Evolutionary conservation across 2,329 filamentous ascomycete genomes (phyloP).

Genomic region (Septoria linicola): DNA sequence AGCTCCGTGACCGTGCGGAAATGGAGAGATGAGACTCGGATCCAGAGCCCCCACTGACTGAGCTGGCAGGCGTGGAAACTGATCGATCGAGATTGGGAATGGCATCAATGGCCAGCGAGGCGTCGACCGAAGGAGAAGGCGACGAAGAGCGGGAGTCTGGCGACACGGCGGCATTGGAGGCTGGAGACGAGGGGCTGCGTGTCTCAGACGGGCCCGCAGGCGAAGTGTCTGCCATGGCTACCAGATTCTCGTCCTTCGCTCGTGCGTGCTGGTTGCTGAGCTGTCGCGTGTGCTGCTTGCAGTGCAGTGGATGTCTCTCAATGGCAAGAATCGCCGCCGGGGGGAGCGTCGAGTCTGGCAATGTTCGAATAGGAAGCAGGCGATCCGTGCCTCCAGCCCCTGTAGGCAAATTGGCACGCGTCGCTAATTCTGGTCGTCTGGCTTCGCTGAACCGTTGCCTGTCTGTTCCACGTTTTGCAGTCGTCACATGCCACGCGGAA

Average conservation of each 20-base stretch:
- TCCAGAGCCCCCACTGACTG: conserved; percentile 36
- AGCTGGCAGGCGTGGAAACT: conserved; percentile 59
- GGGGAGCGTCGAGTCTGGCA: too few relatives aligned
- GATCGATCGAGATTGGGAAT: conserved; percentile 61
- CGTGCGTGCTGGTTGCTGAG: background rate
- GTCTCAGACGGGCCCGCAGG: conserved; percentile 3
- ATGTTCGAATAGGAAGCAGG: too few relatives aligned
- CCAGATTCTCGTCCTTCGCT: background rate
- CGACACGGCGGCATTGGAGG: conserved; percentile 29
- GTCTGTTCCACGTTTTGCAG: too few relatives aligned
- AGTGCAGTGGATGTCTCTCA: too few relatives aligned
- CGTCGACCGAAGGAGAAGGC: conserved; percentile 63
- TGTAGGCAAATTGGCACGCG: too few relatives aligned
- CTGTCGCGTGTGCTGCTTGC: background rate
- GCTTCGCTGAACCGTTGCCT: too few relatives aligned
- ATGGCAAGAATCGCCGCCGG: too few relatives aligned
- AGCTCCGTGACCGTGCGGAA: conserved; percentile 43
- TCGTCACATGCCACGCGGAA: too few relatives aligned
- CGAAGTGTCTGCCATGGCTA: conserved; percentile 7
- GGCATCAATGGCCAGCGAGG: conserved; percentile 62
- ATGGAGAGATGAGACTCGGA: conserved; percentile 49
- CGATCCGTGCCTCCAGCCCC: too few relatives aligned
- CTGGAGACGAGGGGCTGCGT: conserved; percentile 21
- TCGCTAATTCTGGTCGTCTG: too few relatives aligned
- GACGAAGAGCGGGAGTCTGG: conserved; percentile 52